phyloP scores from a whole-genome alignment of 1,284 basidiomycete genomes.

The Calocybe gambosa region DNA sequence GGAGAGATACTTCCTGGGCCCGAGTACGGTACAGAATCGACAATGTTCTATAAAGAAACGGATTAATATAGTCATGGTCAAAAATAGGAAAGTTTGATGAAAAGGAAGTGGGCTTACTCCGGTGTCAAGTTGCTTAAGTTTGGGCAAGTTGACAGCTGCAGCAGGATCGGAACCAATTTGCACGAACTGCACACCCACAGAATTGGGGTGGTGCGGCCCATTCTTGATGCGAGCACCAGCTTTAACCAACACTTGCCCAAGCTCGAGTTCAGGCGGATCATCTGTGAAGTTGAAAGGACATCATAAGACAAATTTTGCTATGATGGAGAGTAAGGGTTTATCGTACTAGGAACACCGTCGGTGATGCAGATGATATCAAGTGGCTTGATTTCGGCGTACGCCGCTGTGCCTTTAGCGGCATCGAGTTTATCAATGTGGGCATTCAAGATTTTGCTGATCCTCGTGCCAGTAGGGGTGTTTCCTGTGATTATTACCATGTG shows the following conservation, averaged over 20 bases:
- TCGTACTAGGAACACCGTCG: slow-evolving; percentile 16
- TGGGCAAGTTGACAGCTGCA: slow-evolving; percentile 20
- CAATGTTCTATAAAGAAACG: slow-evolving; percentile 18
- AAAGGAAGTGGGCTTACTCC: slow-evolving; percentile 16
- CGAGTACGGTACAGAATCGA: slow-evolving; percentile 19
- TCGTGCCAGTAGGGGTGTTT: slow-evolving; percentile 14
- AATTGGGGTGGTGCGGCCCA: slow-evolving; percentile 12
- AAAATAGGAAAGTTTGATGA: too few species aligned
- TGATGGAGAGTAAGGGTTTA: not conserved
- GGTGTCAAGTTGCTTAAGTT: slow-evolving; percentile 17
- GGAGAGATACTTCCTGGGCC: slow-evolving; percentile 15
- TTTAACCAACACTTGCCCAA: slow-evolving; percentile 8
- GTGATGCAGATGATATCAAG: slow-evolving; percentile 19
- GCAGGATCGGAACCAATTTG: slow-evolving; percentile 25
- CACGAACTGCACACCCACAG: slow-evolving; percentile 28
- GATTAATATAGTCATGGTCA: not conserved
- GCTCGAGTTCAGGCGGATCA: slow-evolving; percentile 8
- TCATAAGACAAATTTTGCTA: too few species aligned
- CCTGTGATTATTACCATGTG: not conserved
- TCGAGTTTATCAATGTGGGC: slow-evolving; percentile 14
- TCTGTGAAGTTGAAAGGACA: not conserved
- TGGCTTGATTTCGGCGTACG: slow-evolving; percentile 14
- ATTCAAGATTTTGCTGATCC: slow-evolving; percentile 13
- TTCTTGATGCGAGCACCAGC: slow-evolving; percentile 7
- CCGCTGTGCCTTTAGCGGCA: slow-evolving; percentile 2